Base-by-base conservation (phyloP, 768 basidiomycete species). In the Leccinum subtestaceum region DNA sequence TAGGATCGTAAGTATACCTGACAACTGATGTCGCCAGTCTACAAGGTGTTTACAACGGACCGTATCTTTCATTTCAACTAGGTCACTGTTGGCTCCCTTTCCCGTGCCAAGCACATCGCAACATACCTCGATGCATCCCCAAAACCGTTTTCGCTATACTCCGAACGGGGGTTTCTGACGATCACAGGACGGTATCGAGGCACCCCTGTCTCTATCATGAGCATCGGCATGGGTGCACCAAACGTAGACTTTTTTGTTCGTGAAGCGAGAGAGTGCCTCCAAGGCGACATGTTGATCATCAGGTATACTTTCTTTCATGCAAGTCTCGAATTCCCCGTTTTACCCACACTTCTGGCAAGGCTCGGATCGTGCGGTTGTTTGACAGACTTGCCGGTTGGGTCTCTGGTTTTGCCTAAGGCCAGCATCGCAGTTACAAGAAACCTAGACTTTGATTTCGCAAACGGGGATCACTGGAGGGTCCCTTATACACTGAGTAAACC, bases 231-330 rank as follows among this genome's bases (percentile, higher is more conserved):
- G 91, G 91, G 91, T 19, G 78, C 75, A 59, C 83, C 90, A 1
- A 93, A 90, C 74, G 87, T 86, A 76, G 91, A 93, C 72, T 93
- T 93, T 74, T 91, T 93, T 70, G 82, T 93, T 21, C 83, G 91
- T 61, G 91, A 93, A 74, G 84, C 81, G 25, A 80, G 90, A 60
- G 91, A 92, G 71, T 86, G 86, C 63, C 70, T 91, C 40, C 78
- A 71, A 59, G 91, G 91, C 15, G 81, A 83, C 57, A 77, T 83
- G 77, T 70, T 81, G 53, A 75, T 83, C 59, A 73, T 84, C 52
- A 77, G 81, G 81, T 81, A 52, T 56, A 71, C 45, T 31, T 19
- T 31, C 17, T 45, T 49, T 53, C 19, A 5, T 56, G 34, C 36
- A 27, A 49, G 27, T 40, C 15, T 38, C 23, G 21, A 52, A 51